Conservation (phyloP, 2,329 filamentous ascomycete species). For the Trichoderma lentiforme region DNA sequence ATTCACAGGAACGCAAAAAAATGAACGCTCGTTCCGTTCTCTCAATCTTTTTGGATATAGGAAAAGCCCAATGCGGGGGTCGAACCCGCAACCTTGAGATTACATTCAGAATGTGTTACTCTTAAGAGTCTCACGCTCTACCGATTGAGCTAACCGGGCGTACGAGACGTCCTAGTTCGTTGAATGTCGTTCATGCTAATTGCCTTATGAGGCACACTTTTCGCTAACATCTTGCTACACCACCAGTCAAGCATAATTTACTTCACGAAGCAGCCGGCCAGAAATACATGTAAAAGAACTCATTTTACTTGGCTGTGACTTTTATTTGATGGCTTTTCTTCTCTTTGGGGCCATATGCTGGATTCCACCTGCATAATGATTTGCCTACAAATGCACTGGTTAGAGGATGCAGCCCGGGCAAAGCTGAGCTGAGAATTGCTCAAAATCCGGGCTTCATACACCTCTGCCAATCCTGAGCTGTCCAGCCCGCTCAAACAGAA, state of each 20-base stretch:
- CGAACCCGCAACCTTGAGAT: conserved; percentile 58
- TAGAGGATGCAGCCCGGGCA: too few species aligned
- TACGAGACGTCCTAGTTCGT: background rate
- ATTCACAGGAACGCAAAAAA: background rate
- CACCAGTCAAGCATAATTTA: background rate
- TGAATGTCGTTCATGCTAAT: background rate
- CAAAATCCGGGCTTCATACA: background rate
- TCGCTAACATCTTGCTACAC: background rate
- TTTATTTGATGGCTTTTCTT: background rate
- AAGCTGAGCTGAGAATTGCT: too few species aligned
- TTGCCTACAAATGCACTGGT: too few species aligned
- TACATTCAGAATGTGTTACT: conserved; percentile 7
- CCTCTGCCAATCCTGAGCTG: too few species aligned
- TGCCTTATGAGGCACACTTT: background rate
- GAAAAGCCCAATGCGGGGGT: conserved; percentile 43
- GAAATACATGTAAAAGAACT: too few species aligned
- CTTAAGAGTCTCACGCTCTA: conserved; percentile 69
- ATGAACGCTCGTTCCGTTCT: background rate
- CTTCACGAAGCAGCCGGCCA: background rate
- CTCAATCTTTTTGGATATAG: conserved; percentile 27
- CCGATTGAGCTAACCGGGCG: conserved; percentile 41
- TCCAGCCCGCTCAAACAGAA: background rate
- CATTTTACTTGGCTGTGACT: background rate
- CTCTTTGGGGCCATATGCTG: too few species aligned
- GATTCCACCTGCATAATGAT: too few species aligned